Base-by-base conservation (phyloP, 176 grass and related monocot genomes). In the Oryza glaberrima region DNA sequence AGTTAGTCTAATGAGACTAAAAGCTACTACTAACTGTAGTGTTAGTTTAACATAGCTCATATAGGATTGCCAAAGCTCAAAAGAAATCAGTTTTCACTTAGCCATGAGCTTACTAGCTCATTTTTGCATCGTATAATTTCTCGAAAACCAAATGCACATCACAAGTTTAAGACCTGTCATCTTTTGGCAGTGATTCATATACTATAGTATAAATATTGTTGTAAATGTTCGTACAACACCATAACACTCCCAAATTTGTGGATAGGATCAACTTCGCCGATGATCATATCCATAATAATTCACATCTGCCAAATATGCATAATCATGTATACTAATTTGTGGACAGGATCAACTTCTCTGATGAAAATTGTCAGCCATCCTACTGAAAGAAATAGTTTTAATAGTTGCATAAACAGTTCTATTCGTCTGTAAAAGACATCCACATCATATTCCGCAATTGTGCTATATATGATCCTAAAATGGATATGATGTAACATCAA, bases 81-180 rank as follows among this genome's bases (percentile, higher is more conserved):
- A 23, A 61, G 26, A 11, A 72, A 19, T 14, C 19, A 35, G 51
- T 17, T 64, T 11, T 23, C 46, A 66, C 14, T 47, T 66, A 11
- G 17, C 30, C 54, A 72, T 78, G 67, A 36, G 1, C 30, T 12
- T 58, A 30, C 1, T 35, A 1, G 17, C 65, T 38, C 38, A 75
- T 35, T n/a, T 69, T 47, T 14, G 30, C 12, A 28, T 41, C 9
- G 72, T 5, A 60, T 15, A 44, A 2, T 71, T 75, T 8, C 72
- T 72, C 2, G 23, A 46, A 28, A 84, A 78, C 44, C 22, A 43
- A 82, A 36, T 75, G 63, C 10, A 11, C 6, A 34, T n/a, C 15
- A 46, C 3, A 69, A 77, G 22, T 70, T 66, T 34, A 58, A 70
- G 15, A 85, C 58, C 20, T 71, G 54, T 71, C 75, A 23, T 52